Conservation (phyloP, 2,329 filamentous ascomycete genomes). For the Ceratocystis colombiana region DNA sequence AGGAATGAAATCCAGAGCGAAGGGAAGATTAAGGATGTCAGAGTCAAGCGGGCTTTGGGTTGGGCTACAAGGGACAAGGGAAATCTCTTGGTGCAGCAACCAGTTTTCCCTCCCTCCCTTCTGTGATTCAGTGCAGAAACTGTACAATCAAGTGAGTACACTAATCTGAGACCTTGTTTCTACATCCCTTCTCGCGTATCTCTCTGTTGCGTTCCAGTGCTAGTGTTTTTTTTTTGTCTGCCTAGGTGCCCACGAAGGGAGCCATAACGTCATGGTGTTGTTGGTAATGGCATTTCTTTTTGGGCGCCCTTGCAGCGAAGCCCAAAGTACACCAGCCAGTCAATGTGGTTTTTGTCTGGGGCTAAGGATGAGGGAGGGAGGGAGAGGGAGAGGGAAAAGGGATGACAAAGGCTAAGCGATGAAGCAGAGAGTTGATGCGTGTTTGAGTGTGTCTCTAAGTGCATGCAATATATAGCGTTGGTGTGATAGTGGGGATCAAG, state of each 20-base stretch:
- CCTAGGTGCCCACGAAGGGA: neutral
- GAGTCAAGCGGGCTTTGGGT: neutral
- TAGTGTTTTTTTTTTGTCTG: neutral
- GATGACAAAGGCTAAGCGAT: neutral
- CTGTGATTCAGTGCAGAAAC: neutral
- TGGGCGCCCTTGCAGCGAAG: neutral
- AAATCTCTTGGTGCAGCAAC: neutral
- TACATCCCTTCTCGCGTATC: conserved; percentile 9
- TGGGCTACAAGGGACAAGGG: conserved; percentile 1
- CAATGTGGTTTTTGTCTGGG: neutral
- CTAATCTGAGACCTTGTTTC: conserved; percentile 12
- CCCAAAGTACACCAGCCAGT: neutral
- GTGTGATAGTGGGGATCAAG: neutral
- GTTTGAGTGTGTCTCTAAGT: neutral
- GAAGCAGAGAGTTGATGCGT: neutral
- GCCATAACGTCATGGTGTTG: neutral
- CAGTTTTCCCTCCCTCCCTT: conserved; percentile 1
- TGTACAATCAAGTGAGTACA: neutral
- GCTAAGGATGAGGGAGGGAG: neutral
- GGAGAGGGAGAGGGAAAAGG: neutral
- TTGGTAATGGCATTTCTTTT: neutral
- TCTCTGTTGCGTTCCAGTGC: neutral
- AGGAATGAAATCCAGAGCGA: neutral
- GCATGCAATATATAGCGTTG: neutral
- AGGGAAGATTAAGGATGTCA: neutral